Evolutionary conservation across 2,329 filamentous ascomycete species (phyloP), one percentile per base, ranked within the genome.

Genomic region (Sporothrix schenckii): DNA sequence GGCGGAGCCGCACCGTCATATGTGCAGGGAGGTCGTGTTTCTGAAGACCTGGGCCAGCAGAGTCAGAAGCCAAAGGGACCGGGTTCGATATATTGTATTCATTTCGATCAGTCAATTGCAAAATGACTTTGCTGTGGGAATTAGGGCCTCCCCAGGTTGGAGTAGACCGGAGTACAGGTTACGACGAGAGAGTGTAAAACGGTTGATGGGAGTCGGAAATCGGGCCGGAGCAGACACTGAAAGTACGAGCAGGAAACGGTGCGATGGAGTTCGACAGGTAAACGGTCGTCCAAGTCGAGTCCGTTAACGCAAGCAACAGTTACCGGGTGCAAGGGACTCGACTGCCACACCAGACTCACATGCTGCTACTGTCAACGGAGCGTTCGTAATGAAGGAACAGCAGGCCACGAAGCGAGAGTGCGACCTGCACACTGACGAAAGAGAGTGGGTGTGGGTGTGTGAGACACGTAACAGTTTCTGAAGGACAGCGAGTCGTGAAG

Each of bases 401-500:
- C 6, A 30, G 11, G n/a, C 39, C n/a, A 27, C 21, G 58, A 47
- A 47, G 58, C 58, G 58, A 63, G 58, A 63, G 39, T 47, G 58
- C 39, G 58, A 63, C 58, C 58, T 13, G 41, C 58, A 21, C 5
- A 21, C 39, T 24, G 39, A 16, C 39, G 39, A 27, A 10, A 47
- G 58, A 30, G 44, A 13, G 61, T 30, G 61, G 44, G 16, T 16
- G 34, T 14, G 61, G 61, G 61, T 14, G 61, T 65, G 61, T 50
- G 61, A 50, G 47, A 65, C 44, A 50, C n/a, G 44, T 19, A 50
- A 10, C 39, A 27, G 39, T 9, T 21, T 24, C 24, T 24, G 24
- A 5, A 34, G 44, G 61, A 65, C 47, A 24, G 44, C 47, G 61
- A 47, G 21, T 9, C 47, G 58, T 47, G n/a, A 27, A 47, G 13